phyloP scores from a whole-genome alignment of 2,329 filamentous ascomycete genomes.

The Colletotrichum aenigma region DNA sequence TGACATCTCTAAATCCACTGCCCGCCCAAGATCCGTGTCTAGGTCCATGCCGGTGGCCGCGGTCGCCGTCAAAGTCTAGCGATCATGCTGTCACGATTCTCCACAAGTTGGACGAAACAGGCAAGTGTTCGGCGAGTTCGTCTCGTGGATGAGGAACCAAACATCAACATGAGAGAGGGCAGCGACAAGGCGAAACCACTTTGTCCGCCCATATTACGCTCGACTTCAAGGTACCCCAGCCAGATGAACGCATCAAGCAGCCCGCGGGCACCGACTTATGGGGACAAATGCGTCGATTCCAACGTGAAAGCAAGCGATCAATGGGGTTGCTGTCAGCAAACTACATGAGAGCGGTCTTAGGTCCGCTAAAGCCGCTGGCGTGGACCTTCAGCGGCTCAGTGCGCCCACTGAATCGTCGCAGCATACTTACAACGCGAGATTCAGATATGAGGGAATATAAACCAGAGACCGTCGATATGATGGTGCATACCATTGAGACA shows the following conservation, averaged over 20 bases:
- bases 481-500: accelerated
- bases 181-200: background rate
- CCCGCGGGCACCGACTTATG: background rate
- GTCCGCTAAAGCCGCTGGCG: background rate
- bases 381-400: background rate
- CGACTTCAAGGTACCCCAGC: background rate
- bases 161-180: background rate
- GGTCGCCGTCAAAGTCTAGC: background rate
- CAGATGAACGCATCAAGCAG: background rate
- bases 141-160: background rate
- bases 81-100: background rate
- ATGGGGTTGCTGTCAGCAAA: background rate
- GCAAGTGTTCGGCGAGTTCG: background rate
- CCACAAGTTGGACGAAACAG: background rate
- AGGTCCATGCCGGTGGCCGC: background rate
- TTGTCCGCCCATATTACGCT: background rate
- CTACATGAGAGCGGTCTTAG: background rate
- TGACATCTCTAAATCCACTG: background rate
- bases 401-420: background rate
- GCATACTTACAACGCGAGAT: background rate
- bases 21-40: background rate
- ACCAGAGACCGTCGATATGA: background rate
- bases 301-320: background rate
- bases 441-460: background rate
- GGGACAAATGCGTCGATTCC: background rate